phyloP scores from a whole-genome alignment of 2,329 filamentous ascomycete genomes.

The Graphium sp. region DNA sequence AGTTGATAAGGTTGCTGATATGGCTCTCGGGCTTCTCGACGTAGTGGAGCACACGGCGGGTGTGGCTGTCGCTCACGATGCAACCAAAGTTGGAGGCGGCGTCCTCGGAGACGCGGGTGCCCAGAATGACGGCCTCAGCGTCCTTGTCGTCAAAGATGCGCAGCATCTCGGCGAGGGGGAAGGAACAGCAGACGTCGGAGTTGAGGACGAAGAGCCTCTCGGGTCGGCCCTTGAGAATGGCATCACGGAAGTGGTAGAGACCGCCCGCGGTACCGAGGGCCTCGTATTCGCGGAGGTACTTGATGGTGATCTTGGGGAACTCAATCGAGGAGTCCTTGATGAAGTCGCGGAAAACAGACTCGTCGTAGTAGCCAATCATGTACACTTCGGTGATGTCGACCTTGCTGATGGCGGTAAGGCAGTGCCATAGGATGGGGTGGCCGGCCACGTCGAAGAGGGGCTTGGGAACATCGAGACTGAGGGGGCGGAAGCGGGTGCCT shows the following conservation, averaged over 20 bases:
- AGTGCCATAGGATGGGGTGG: constrained; percentile 97
- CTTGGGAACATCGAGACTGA: constrained; percentile 94
- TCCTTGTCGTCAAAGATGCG: constrained; percentile 87
- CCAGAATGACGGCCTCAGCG: constrained; percentile 89
- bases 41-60: constrained; percentile 91
- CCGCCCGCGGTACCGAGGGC: constrained; percentile 90
- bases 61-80: constrained; percentile 88
- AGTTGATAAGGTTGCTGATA: constrained; percentile 98
- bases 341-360: constrained; percentile 91
- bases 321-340: constrained; percentile 78
- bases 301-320: constrained; percentile 78
- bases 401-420: constrained; percentile 78
- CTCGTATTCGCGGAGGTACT: constrained; percentile 95
- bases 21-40: constrained; percentile 97
- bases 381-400: constrained; percentile 86
- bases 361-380: constrained; percentile 98
- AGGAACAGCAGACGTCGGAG: constrained; percentile 96
- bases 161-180: constrained; percentile 91
- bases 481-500: constrained; percentile 86
- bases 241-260: constrained; percentile 97
- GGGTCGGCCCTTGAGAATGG: constrained; percentile 87
- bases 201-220: constrained; percentile 96
- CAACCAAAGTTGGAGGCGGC: constrained; percentile 93
- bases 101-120: constrained; percentile 79
- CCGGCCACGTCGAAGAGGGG: constrained; percentile 97